A percentile compares a stretch with the other conserved stretches of the same genome.
Conservation (phyloP, 2,329 filamentous ascomycete genomes). For the Graphilbum fragrans region DNA sequence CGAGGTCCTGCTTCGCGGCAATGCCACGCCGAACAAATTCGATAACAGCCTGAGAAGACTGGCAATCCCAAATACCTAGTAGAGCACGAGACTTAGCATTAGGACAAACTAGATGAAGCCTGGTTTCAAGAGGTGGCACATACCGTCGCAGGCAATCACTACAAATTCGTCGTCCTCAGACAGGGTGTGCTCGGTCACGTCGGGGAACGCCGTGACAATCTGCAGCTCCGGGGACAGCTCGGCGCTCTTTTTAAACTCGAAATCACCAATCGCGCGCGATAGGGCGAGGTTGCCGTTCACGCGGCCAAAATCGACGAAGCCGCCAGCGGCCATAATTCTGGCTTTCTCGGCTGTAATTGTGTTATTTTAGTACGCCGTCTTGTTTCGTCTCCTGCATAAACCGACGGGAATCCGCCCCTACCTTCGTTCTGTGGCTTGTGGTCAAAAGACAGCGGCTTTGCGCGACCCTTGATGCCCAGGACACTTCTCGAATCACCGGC, state of each 20-base stretch:
- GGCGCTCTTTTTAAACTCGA: slow-evolving; percentile 99
- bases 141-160: slow-evolving; percentile 86
- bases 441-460: slow-evolving; percentile 96
- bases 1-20: slow-evolving; percentile 86
- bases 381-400: no score
- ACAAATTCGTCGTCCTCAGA: slow-evolving; percentile 91
- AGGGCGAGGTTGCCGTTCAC: slow-evolving; percentile 97
- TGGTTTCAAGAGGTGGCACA: slow-evolving; percentile 20
- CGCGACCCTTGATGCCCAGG: slow-evolving; percentile 88
- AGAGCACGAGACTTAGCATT: not conserved
- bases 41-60: slow-evolving; percentile 92
- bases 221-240: slow-evolving; percentile 96
- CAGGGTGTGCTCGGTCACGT: slow-evolving; percentile 84
- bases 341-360: slow-evolving; percentile 69
- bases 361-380: slow-evolving; percentile 6
- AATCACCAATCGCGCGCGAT: slow-evolving; percentile 95
- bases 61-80: slow-evolving; percentile 97
- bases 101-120: not conserved
- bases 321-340: slow-evolving; percentile 87
- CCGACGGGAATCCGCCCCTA: slow-evolving; percentile 23
- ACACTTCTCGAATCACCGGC: slow-evolving; percentile 93
- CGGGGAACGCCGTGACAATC: slow-evolving; percentile 93
- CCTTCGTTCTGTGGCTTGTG: slow-evolving; percentile 99
- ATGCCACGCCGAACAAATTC: slow-evolving; percentile 96
- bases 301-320: slow-evolving; percentile 95